Conservation (phyloP, 2,329 filamentous ascomycete species). For the Cercospora zeina region DNA sequence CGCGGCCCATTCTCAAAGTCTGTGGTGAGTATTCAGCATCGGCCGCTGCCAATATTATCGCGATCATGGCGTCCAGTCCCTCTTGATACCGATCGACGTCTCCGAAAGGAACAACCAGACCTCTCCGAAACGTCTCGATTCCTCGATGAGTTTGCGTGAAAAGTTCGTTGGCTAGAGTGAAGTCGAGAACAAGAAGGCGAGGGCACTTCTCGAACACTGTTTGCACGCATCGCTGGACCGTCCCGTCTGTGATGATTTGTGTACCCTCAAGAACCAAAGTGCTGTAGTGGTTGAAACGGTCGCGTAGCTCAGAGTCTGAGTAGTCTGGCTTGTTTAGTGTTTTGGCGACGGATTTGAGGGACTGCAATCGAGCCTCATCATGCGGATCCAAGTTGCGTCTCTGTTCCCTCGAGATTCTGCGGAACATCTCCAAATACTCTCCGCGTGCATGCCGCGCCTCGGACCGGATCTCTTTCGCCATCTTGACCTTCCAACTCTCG, state of each 20-base stretch:
- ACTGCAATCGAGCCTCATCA: background rate
- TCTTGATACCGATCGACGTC: background rate
- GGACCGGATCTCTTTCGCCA: background rate
- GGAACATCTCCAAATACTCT: background rate
- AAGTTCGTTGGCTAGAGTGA: background rate
- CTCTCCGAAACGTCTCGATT: background rate
- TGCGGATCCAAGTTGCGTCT: background rate
- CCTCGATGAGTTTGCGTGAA: background rate
- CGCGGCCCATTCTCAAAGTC: background rate
- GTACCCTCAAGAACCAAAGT: background rate
- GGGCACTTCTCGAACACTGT: constrained; percentile 8
- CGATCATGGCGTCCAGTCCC: background rate
- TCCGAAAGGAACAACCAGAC: background rate
- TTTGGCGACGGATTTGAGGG: background rate
- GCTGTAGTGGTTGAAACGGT: background rate
- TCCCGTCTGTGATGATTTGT: background rate
- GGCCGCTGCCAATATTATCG: constrained; percentile 1
- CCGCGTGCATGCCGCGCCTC: background rate
- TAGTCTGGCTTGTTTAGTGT: background rate
- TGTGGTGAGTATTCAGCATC: background rate
- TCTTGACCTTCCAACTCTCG: background rate
- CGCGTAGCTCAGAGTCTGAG: background rate
- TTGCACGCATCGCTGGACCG: background rate
- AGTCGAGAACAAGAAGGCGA: background rate
- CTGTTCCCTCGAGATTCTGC: background rate